phyloP scores from a whole-genome alignment of 805 yeast species.

The Candida michaelii region DNA sequence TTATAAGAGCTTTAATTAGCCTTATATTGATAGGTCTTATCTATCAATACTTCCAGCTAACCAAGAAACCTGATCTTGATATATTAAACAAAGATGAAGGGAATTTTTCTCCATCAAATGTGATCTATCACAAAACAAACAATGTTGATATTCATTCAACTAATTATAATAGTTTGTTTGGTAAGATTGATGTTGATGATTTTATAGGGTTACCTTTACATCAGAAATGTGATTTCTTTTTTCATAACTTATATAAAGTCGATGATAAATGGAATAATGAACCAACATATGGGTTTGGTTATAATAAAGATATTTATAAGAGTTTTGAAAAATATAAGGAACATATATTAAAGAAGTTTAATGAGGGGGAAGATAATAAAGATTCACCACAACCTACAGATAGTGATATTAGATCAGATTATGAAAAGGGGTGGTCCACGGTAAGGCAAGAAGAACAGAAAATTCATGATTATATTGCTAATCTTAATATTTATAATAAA shows the following conservation, averaged over 20 bases:
- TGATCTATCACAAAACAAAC: neutral
- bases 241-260: constrained; percentile 15
- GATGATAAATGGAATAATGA: constrained; percentile 18
- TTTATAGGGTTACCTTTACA: constrained; percentile 11
- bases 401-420: constrained; percentile 10
- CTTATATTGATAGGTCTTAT: neutral
- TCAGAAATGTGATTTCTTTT: constrained; percentile 25
- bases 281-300: constrained; percentile 18
- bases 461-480: constrained; percentile 24
- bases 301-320: constrained; percentile 15
- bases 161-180: constrained; percentile 12
- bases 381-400: constrained; percentile 9
- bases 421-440: constrained; percentile 14
- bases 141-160: constrained; percentile 4
- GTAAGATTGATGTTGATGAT: constrained; percentile 6
- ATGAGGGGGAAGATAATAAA: neutral
- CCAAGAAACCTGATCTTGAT: neutral
- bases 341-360: constrained; percentile 6
- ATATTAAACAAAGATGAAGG: constrained; percentile 2
- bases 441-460: constrained; percentile 22
- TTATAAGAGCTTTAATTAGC: neutral
- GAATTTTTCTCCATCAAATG: neutral
- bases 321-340: constrained; percentile 13
- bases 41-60: constrained; percentile 1
- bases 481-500: constrained; percentile 23